Conservation (phyloP, 805 yeast species). For the Hagleromyces aurorensis region DNA sequence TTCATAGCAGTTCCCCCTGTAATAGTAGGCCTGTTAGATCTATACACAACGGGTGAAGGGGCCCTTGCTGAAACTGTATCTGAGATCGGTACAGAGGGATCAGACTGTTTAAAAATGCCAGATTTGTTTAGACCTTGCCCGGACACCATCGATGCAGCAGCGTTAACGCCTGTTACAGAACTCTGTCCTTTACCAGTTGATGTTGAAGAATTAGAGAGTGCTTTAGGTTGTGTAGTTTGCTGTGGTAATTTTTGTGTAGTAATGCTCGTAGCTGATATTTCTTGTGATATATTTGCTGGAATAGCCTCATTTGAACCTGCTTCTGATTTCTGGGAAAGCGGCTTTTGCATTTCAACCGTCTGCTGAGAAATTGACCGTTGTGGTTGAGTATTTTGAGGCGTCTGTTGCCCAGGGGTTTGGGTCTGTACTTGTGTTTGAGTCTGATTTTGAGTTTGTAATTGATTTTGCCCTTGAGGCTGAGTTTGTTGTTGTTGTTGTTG, state of each 20-base stretch:
- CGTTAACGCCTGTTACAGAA: slow-evolving; percentile 42
- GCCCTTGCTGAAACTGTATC: slow-evolving; percentile 56
- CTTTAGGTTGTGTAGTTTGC: slow-evolving; percentile 9
- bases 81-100: slow-evolving; percentile 67
- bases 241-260: slow-evolving; percentile 14
- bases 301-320: no score
- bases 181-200: slow-evolving; percentile 17
- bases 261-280: slow-evolving; percentile 8
- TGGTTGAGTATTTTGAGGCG: slow-evolving; percentile 4
- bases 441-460: slow-evolving; percentile 12
- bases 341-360: slow-evolving; percentile 9
- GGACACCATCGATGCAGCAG: slow-evolving; percentile 38
- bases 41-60: slow-evolving; percentile 56
- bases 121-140: slow-evolving; percentile 19
- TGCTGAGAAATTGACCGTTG: slow-evolving; percentile 6
- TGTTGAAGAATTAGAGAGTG: slow-evolving; percentile 18
- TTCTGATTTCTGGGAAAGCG: slow-evolving; percentile 4
- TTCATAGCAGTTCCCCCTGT: slow-evolving; percentile 76
- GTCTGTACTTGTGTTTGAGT: slow-evolving; percentile 13
- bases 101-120: slow-evolving; percentile 35
- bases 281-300: slow-evolving; percentile 2
- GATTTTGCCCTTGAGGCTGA: slow-evolving; percentile 19
- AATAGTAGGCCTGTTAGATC: slow-evolving; percentile 71
- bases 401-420: slow-evolving; percentile 10
- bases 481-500: slow-evolving; percentile 21